Conservation (phyloP, 257 asterid genomes). For the Solanum clarkiae region DNA sequence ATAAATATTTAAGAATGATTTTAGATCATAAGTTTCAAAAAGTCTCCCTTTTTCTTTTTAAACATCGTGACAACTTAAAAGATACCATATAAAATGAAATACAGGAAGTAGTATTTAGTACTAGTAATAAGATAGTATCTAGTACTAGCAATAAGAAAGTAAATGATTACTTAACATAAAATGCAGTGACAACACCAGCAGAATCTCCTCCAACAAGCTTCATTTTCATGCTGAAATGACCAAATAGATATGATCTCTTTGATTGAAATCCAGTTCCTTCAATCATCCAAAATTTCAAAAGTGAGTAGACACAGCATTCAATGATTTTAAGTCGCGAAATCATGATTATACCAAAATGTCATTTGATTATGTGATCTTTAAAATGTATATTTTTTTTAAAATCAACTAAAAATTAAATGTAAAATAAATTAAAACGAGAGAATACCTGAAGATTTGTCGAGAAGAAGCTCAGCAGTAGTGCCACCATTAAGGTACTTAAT, state of each 20-base stretch:
- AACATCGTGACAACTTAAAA: too few species aligned
- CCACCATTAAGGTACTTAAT: constrained; percentile 21
- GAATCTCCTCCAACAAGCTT: constrained; percentile 29
- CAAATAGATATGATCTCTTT: constrained; percentile 18
- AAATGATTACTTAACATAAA: constrained; percentile 11
- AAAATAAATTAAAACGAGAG: not conserved
- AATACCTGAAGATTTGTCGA: constrained; percentile 16
- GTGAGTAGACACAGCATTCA: not conserved
- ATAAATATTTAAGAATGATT: too few species aligned
- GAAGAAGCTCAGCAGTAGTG: constrained; percentile 11
- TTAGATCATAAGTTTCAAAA: too few species aligned
- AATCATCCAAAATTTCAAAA: not conserved
- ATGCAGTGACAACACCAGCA: constrained; percentile 28
- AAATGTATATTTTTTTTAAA: too few species aligned
- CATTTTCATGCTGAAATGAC: constrained; percentile 35
- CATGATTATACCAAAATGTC: too few species aligned
- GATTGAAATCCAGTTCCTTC: constrained; percentile 34
- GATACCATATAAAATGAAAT: too few species aligned
- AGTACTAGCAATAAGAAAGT: not conserved
- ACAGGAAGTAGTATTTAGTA: too few species aligned
- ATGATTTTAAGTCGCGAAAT: not conserved
- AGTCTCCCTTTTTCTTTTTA: too few species aligned
- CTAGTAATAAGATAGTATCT: too few species aligned
- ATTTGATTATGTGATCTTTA: too few species aligned
- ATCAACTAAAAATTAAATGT: too few species aligned